Evolutionary conservation across 441 rosid species (phyloP).

Genomic region (Syzygium malaccense): DNA sequence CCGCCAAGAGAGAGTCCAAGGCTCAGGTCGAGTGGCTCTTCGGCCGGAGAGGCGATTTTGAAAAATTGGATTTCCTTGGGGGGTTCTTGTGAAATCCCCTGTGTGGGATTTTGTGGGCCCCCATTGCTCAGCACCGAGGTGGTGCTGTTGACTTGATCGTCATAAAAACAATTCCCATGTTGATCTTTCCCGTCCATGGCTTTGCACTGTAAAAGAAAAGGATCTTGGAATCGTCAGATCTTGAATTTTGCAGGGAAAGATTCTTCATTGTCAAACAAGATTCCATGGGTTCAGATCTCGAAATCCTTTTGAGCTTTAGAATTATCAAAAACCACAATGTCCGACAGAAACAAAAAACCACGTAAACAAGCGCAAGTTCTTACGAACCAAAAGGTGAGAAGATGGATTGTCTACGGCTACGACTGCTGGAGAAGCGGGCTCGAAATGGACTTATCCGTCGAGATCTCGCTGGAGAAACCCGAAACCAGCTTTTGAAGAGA

Average conservation of each 20-base stretch:
- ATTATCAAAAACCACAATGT: background rate
- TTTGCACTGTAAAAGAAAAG: background rate
- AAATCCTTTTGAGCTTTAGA: background rate
- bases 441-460: background rate
- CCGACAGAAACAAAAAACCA: background rate
- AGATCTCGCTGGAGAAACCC: background rate
- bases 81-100: rapidly evolving
- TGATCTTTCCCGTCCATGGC: background rate
- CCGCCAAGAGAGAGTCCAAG: constrained; percentile 6
- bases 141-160: background rate
- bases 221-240: background rate
- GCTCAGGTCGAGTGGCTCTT: background rate
- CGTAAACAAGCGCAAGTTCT: background rate
- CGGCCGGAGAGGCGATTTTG: rapidly evolving
- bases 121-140: background rate
- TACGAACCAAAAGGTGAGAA: background rate
- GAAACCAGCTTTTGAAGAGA: background rate
- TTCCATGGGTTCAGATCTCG: background rate
- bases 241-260: background rate
- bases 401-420: background rate
- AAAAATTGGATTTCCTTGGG: background rate
- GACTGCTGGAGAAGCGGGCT: background rate
- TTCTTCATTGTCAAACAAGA: background rate
- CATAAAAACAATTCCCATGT: background rate
- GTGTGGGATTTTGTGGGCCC: background rate